Base-by-base conservation (phyloP, 768 basidiomycete species). In the Trichaptum fuscoviolaceum region DNA sequence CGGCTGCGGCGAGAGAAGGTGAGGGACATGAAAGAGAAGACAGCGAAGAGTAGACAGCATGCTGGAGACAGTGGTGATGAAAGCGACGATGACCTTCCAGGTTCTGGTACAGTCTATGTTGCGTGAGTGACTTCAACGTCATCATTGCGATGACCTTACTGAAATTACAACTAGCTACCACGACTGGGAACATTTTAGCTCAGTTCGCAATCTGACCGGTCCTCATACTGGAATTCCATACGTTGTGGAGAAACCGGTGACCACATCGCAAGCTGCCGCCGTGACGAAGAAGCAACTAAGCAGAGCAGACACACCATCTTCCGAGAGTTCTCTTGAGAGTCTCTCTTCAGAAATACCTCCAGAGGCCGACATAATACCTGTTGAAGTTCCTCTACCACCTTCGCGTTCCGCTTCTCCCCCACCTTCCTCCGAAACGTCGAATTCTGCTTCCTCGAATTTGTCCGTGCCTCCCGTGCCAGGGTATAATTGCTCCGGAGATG, bases 111-210 rank as follows among this genome's bases (percentile, higher is more conserved):
- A 2, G 81, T 95, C 20, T 95, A 94, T 78, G 91, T 95, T 67
- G 93, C 93, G 90, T 93, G 77, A 75, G 92, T 89, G 25, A 63
- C 52, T 65, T 68, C 64, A n/a, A 36, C 15, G 63, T 65, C 62
- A 66, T 66, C 69, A 63, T 24, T 59, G 63, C 66, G 20, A 35
- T 25, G 36, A 34, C 8, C 30, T 30, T 30, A 24, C 58, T 67
- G 18, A 17, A 12, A 27, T 35, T 52, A 63, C 7, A 27, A 63
- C 71, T 65, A 70, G 92, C 34, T 96, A 94, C 74, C 90, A 95
- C 72, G 92, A 95, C 75, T 95, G 92, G 92, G 94, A 96, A 73
- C 95, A 96, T 74, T 96, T 95, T 72, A 94, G 92, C 15, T 92
- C 90, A n/a, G 92, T 96, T 67, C 90, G 95, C 60, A 95, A 93